Conservation (phyloP, 2,329 filamentous ascomycete species). For the Fusarium compactum region DNA sequence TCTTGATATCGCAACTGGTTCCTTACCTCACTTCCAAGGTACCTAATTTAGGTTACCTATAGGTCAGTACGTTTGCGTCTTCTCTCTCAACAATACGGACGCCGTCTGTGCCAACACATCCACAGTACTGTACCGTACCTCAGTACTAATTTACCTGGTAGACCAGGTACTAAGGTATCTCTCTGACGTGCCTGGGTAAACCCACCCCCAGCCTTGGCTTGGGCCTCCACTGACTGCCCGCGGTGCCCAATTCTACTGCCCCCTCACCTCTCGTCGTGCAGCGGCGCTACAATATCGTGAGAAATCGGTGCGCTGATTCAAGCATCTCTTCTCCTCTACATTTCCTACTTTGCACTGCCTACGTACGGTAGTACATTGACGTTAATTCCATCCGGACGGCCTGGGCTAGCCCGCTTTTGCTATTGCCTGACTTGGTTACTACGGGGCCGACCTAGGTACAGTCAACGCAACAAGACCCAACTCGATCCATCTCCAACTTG, state of each 20-base stretch:
- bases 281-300: conserved; percentile 15
- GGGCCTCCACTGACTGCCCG: conserved; percentile 47
- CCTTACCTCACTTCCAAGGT: neutral
- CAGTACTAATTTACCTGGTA: neutral
- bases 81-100: conserved; percentile 12
- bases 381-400: conserved; percentile 18
- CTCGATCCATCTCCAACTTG: conserved; percentile 43
- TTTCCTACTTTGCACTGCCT: neutral
- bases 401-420: conserved; percentile 24
- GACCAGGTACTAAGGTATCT: neutral
- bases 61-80: conserved; percentile 7
- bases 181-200: conserved; percentile 1
- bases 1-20: neutral
- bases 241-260: conserved; percentile 37
- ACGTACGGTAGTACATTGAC: neutral
- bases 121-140: neutral
- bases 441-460: conserved; percentile 7
- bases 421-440: conserved; percentile 5
- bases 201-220: conserved; percentile 44
- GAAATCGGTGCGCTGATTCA: conserved; percentile 17
- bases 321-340: conserved; percentile 7
- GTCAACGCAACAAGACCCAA: conserved; percentile 34
- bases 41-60: neutral
- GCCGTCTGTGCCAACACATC: neutral
- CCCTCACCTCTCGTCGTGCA: conserved; percentile 27